Evolutionary conservation across 2,329 filamentous ascomycete species (phyloP).

Genomic region (Cercospora beticola): DNA sequence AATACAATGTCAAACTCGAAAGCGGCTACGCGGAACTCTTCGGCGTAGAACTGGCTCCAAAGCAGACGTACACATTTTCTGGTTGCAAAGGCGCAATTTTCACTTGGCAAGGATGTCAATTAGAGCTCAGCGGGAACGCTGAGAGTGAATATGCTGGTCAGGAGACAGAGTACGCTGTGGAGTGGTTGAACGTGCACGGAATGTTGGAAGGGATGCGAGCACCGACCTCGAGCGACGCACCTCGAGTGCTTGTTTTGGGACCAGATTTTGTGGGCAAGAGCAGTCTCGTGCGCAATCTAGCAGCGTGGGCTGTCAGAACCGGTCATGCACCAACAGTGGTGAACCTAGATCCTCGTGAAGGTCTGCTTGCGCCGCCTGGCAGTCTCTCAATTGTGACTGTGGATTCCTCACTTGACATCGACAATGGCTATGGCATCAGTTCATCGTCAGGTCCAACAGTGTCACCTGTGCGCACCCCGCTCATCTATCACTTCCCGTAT

Average conservation of each 20-base stretch:
- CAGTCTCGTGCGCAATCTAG: slow-evolving; percentile 55
- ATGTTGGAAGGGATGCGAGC: slow-evolving; percentile 73
- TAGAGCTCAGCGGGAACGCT: slow-evolving; percentile 74
- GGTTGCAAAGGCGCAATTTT: slow-evolving; percentile 84
- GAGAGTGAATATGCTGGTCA: slow-evolving; percentile 68
- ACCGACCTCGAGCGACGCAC: slow-evolving; percentile 46
- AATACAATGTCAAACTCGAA: slow-evolving; percentile 59
- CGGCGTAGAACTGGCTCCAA: slow-evolving; percentile 84
- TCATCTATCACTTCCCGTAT: slow-evolving; percentile 86
- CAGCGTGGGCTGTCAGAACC: slow-evolving; percentile 77
- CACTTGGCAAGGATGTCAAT: slow-evolving; percentile 85
- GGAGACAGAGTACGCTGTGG: slow-evolving; percentile 73
- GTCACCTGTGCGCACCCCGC: slow-evolving; percentile 84
- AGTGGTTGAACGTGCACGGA: slow-evolving; percentile 83
- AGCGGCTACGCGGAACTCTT: slow-evolving; percentile 89
- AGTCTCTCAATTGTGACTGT: slow-evolving; percentile 85
- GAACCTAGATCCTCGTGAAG: slow-evolving; percentile 79
- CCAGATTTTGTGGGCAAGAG: slow-evolving; percentile 73
- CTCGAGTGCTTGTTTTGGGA: slow-evolving; percentile 81
- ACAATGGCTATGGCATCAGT: slow-evolving; percentile 79
- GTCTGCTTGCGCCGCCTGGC: slow-evolving; percentile 58
- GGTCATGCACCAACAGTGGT: slow-evolving; percentile 75
- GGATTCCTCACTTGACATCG: slow-evolving; percentile 81
- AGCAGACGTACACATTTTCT: slow-evolving; percentile 75
- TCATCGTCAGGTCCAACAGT: slow-evolving; percentile 87